phyloP scores from a whole-genome alignment of 2,329 filamentous ascomycete genomes.

The Cordyceps cicadae region DNA sequence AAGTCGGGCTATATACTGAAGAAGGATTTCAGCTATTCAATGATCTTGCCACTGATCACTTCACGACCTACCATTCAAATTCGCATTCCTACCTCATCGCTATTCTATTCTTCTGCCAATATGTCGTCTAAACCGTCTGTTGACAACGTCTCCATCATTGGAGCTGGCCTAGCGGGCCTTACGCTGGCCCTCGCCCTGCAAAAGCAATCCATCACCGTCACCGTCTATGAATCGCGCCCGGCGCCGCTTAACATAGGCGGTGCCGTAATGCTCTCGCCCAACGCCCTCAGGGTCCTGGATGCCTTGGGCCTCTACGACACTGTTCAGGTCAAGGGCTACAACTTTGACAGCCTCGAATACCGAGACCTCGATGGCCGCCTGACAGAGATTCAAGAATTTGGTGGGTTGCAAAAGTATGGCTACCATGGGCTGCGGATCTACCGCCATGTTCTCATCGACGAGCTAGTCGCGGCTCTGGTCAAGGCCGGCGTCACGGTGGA shows the following conservation, averaged over 20 bases:
- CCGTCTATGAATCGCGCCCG: slow-evolving; percentile 42
- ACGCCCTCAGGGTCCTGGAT: slow-evolving; percentile 47
- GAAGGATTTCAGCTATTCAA: not conserved
- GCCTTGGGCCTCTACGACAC: slow-evolving; percentile 38
- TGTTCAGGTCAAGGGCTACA: slow-evolving; percentile 36
- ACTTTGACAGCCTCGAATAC: slow-evolving; percentile 44
- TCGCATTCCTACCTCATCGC: not conserved
- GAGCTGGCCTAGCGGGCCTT: slow-evolving; percentile 38
- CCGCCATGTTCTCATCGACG: slow-evolving; percentile 41
- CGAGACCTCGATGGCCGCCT: slow-evolving; percentile 25
- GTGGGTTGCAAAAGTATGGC: slow-evolving; percentile 37
- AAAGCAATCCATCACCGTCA: slow-evolving; percentile 38
- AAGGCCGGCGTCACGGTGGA: slow-evolving; percentile 33
- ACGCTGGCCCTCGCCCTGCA: slow-evolving; percentile 47
- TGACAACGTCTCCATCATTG: slow-evolving; percentile 22
- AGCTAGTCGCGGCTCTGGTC: slow-evolving; percentile 34
- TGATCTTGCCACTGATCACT: not conserved
- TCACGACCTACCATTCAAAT: not conserved
- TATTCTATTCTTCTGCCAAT: not conserved
- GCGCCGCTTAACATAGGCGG: slow-evolving; percentile 41
- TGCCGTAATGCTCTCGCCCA: slow-evolving; percentile 52
- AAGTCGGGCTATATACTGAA: not conserved
- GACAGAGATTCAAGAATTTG: slow-evolving; percentile 39
- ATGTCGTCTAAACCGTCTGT: not conserved
- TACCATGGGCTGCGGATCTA: slow-evolving; percentile 48